Conservation (phyloP, 2,329 filamentous ascomycete species). For the Penicillium sp. region DNA sequence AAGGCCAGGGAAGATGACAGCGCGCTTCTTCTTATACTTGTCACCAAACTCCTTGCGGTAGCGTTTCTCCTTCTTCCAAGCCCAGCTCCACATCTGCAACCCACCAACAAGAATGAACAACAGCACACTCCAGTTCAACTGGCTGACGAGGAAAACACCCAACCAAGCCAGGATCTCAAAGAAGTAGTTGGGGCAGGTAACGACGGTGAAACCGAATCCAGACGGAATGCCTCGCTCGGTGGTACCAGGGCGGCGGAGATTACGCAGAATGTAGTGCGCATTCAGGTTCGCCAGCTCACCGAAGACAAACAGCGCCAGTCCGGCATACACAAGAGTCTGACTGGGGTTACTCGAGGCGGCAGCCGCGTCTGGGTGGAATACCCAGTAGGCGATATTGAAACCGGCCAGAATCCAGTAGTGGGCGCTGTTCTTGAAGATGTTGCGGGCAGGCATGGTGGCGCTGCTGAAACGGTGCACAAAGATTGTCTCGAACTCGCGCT, state of each 20-base stretch:
- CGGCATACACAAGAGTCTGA: constrained; percentile 60
- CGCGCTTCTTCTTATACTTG: constrained; percentile 93
- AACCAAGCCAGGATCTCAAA: constrained; percentile 87
- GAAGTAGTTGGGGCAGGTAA: constrained; percentile 97
- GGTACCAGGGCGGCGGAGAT: constrained; percentile 72
- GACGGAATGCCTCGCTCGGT: constrained; percentile 84
- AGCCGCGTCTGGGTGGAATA: constrained; percentile 73
- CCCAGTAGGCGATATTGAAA: constrained; percentile 74
- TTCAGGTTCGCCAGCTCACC: constrained; percentile 78
- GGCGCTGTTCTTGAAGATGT: constrained; percentile 91
- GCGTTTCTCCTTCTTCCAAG: constrained; percentile 82
- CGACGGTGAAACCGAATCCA: constrained; percentile 78
- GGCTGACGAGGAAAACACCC: constrained; percentile 74
- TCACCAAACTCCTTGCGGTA: constrained; percentile 89
- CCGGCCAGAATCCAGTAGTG: constrained; percentile 93
- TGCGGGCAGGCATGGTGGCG: constrained; percentile 85
- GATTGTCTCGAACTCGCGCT: constrained; percentile 91
- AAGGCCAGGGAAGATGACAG: constrained; percentile 74
- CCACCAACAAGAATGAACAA: constrained; percentile 73
- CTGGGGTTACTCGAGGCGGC: constrained; percentile 56
- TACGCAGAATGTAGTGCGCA: constrained; percentile 74
- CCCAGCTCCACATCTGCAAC: constrained; percentile 83
- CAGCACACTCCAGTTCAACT: constrained; percentile 69
- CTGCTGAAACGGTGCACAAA: constrained; percentile 94
- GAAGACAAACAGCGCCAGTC: constrained; percentile 68